Evolutionary conservation across 1,284 basidiomycete genomes (phyloP).

Genomic region (Microbotryum lychnidis-dioicae): DNA sequence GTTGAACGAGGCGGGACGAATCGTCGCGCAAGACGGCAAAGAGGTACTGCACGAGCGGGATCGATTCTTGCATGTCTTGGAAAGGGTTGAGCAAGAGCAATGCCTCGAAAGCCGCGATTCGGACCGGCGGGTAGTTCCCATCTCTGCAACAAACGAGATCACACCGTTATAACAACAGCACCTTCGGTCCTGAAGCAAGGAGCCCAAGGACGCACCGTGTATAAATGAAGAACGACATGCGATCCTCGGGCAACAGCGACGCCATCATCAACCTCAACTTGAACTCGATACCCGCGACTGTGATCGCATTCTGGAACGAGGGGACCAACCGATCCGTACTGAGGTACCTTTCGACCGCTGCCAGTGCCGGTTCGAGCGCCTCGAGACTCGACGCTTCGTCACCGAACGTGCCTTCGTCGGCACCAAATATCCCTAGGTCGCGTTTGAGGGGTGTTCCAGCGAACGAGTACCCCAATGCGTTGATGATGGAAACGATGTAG

Average conservation of each 20-base stretch:
- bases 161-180: no score
- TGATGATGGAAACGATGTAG: conserved; percentile 80
- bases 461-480: conserved; percentile 67
- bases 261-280: conserved; percentile 70
- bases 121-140: conserved; percentile 85
- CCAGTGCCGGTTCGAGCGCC: conserved; percentile 60
- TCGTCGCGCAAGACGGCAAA: conserved; percentile 83
- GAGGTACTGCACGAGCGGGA: conserved; percentile 73
- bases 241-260: conserved; percentile 70
- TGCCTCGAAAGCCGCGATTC: conserved; percentile 86
- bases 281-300: conserved; percentile 82
- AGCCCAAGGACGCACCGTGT: conserved; percentile 57
- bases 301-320: conserved; percentile 88
- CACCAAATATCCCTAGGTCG: conserved; percentile 35
- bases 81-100: conserved; percentile 72
- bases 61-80: conserved; percentile 46
- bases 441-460: conserved; percentile 45
- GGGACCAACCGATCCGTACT: conserved; percentile 93
- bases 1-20: conserved; percentile 68
- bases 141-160: conserved; percentile 50
- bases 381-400: conserved; percentile 55
- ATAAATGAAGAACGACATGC: conserved; percentile 73
- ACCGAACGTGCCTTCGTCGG: conserved; percentile 45
- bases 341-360: conserved; percentile 81
- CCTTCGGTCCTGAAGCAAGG: no score